Evolutionary conservation across 805 yeast species (phyloP), one percentile per base, ranked within the genome.

Genomic region (Candida ficus): DNA sequence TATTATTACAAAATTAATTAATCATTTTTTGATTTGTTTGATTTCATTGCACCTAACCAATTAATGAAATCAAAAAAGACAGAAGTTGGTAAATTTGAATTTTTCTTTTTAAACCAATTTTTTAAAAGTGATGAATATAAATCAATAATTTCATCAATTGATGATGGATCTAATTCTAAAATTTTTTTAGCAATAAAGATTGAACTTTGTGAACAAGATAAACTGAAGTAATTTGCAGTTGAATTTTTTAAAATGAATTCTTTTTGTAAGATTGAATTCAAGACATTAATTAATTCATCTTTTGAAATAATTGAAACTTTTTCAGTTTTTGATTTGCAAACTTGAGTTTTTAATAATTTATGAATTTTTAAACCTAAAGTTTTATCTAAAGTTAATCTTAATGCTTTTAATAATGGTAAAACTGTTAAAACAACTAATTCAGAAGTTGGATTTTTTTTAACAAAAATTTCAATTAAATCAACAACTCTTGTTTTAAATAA

Each of bases 61-160:
- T 88, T 88, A 54, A 84, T 73, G 46, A 87, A 76, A 52, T 89
- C 96, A 48, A 78, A 72, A 57, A 84, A 88, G 53, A 85, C 57
- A 11, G 74, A 65, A 8, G 82, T 67, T 17, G 72, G 71, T 18
- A 75, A 60, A 48, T 73, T 76, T 48, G 75, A 67, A 35, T 64
- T 61, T 14, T 65, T 55, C 45, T 68, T 61, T 17, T 49, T 51
- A 33, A 79, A 71, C 96, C 96, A 89, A 16, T 54, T 50, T 47
- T 76, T 73, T 59, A 87, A 51, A 10, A 83, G 63, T 0, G 56
- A 59, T 5, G 74, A 52, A 60, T 89, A 89, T 11, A 79, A 47
- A 36, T 75, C 78, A 32, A 78, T 64, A 20, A 87, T 65, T 19
- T 56, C 50, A 25, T 68, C 72, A 28, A 77, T 54, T 13, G 43